These are phyloP conservation scores for Draba incana DNA, from an alignment of 345 rosid species.

Conservation along the genomic window DNA sequence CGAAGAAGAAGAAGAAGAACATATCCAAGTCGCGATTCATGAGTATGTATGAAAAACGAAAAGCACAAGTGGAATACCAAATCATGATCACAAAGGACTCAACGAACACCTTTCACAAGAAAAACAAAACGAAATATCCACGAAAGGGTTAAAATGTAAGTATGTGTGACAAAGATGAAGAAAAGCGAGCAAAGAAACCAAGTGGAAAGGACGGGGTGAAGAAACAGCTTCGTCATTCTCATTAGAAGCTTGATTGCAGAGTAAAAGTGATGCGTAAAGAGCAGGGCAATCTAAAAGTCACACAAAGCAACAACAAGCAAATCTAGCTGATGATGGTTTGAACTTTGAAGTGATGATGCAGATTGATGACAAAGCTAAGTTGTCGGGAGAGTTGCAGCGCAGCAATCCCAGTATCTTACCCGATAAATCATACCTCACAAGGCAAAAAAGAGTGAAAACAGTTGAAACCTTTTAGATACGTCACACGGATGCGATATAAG, in stretches of 20 bases:
- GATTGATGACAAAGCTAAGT: constrained; percentile 41
- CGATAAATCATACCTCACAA: constrained; percentile 67
- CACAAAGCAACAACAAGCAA: constrained; percentile 41
- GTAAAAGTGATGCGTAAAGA: constrained; percentile 18
- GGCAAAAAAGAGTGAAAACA: constrained; percentile 45
- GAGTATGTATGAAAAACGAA: background rate
- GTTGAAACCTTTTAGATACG: constrained; percentile 52
- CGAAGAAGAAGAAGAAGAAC: background rate
- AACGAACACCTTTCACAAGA: constrained; percentile 15
- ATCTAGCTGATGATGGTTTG: constrained; percentile 39
- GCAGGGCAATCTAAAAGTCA: constrained; percentile 11
- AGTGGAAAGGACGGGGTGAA: constrained; percentile 13
- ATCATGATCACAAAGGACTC: constrained; percentile 24
- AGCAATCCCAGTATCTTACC: constrained; percentile 53
- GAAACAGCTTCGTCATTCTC: constrained; percentile 32
- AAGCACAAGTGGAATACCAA: background rate
- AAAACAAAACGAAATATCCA: constrained; percentile 19
- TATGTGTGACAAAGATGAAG: constrained; percentile 8
- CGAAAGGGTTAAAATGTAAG: background rate
- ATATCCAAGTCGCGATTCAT: background rate
- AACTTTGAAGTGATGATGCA: constrained; percentile 35
- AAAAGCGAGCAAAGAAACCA: constrained; percentile 11
- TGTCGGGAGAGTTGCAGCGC: constrained; percentile 61
- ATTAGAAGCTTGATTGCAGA: constrained; percentile 30
- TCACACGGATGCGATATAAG: constrained; percentile 21